phyloP scores from a whole-genome alignment of 1,284 basidiomycete genomes.

The Cryptococcus sp. region DNA sequence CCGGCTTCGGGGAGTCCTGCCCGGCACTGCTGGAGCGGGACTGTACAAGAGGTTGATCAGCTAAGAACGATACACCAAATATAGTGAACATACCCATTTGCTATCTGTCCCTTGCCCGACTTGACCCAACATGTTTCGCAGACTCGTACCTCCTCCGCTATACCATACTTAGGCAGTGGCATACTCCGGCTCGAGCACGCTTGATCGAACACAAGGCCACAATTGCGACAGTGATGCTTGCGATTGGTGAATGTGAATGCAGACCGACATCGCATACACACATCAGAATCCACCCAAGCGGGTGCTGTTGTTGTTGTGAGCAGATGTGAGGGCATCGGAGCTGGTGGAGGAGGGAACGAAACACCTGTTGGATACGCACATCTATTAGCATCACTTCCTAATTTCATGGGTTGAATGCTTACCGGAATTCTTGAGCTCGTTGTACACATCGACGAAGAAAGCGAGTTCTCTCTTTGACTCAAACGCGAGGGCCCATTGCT shows the following conservation, averaged over 20 bases:
- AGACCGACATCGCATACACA: slow-evolving; percentile 90
- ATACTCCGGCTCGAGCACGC: slow-evolving; percentile 84
- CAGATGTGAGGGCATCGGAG: slow-evolving; percentile 38
- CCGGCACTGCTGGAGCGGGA: slow-evolving; percentile 45
- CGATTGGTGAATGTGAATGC: slow-evolving; percentile 94
- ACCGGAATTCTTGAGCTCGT: slow-evolving; percentile 74
- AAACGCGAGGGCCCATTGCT: slow-evolving; percentile 92
- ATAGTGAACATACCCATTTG: slow-evolving; percentile 24
- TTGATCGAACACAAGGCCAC: slow-evolving; percentile 95
- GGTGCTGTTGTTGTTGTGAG: slow-evolving; percentile 62
- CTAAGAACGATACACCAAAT: not conserved
- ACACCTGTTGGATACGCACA: slow-evolving; percentile 25
- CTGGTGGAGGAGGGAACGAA: slow-evolving; percentile 51
- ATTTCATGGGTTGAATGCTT: slow-evolving; percentile 31
- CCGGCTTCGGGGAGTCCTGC: slow-evolving; percentile 37
- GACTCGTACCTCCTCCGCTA: slow-evolving; percentile 88
- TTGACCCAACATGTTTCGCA: slow-evolving; percentile 88
- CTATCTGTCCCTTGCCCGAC: slow-evolving; percentile 55
- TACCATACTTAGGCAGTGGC: slow-evolving; percentile 89
- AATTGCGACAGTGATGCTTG: slow-evolving; percentile 98
- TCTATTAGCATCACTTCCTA: not conserved
- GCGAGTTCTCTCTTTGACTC: slow-evolving; percentile 74
- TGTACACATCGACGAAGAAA: slow-evolving; percentile 79
- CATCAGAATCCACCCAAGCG: slow-evolving; percentile 94
- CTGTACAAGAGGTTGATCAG: slow-evolving; percentile 12